Evolutionary conservation across 2,329 filamentous ascomycete genomes (phyloP).

Genomic region (Teratosphaeria epicoccoides): DNA sequence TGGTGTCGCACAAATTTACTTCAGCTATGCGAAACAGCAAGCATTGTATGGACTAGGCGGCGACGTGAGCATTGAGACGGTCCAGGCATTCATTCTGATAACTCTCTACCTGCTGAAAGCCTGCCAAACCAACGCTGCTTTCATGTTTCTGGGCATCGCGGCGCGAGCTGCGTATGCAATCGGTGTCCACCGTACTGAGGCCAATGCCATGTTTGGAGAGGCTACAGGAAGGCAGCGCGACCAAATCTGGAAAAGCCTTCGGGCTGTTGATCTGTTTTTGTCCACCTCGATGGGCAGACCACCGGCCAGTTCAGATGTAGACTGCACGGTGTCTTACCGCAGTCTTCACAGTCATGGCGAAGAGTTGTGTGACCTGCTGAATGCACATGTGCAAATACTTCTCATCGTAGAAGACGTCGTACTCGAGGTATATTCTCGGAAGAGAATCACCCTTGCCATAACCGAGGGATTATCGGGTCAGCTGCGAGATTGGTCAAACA

Average conservation of each 20-base stretch:
- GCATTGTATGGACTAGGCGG: constrained; percentile 38
- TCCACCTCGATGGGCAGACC: constrained; percentile 43
- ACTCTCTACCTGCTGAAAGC: constrained; percentile 43
- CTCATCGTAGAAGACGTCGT: constrained; percentile 39
- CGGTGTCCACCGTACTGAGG: constrained; percentile 42
- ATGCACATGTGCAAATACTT: constrained; percentile 35
- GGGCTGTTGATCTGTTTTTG: constrained; percentile 42
- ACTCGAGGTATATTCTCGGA: constrained; percentile 36
- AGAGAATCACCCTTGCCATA: constrained; percentile 31
- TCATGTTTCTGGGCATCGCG: constrained; percentile 42
- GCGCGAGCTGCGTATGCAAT: constrained; percentile 43
- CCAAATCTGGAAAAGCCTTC: constrained; percentile 43
- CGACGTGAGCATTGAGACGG: constrained; percentile 40
- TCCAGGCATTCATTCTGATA: constrained; percentile 43
- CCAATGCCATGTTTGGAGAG: constrained; percentile 39
- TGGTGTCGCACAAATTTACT: constrained; percentile 36
- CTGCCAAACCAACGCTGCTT: constrained; percentile 43
- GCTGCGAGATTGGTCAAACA: constrained; percentile 32
- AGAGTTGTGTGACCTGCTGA: constrained; percentile 24
- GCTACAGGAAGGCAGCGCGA: constrained; percentile 31
- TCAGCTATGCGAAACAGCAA: constrained; percentile 35
- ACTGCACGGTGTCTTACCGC: constrained; percentile 33
- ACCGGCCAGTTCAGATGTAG: constrained; percentile 43
- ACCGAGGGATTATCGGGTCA: constrained; percentile 31
- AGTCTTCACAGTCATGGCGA: constrained; percentile 7